phyloP scores from a whole-genome alignment of 208 protist species.

The Cochliopodium minus region DNA sequence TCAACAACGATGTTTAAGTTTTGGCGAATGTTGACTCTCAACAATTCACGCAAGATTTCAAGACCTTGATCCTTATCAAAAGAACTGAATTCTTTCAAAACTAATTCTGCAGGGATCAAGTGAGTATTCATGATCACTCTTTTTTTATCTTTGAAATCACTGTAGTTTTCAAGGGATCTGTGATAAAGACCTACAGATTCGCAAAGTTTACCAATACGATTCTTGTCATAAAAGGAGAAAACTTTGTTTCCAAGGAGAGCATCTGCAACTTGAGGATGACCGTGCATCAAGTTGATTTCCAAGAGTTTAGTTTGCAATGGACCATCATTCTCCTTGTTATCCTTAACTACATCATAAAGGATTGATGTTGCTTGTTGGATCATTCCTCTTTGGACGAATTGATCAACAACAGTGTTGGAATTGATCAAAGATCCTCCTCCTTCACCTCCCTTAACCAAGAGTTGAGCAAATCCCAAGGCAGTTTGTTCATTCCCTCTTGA shows the following conservation, averaged over 20 bases:
- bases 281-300: slow-evolving; percentile 95
- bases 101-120: slow-evolving; percentile 71
- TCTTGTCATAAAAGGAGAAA: slow-evolving; percentile 88
- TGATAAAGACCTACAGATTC: slow-evolving; percentile 90
- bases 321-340: slow-evolving; percentile 46
- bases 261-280: slow-evolving; percentile 84
- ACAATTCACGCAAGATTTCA: slow-evolving; percentile 84
- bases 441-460: background rate
- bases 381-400: slow-evolving; percentile 78
- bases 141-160: slow-evolving; percentile 87
- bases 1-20: slow-evolving; percentile 95
- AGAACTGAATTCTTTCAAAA: slow-evolving; percentile 86
- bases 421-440: slow-evolving; percentile 31
- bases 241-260: slow-evolving; percentile 86
- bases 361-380: slow-evolving; percentile 89
- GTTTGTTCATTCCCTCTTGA: slow-evolving; percentile 59
- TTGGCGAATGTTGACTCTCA: slow-evolving; percentile 65
- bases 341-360: slow-evolving; percentile 82
- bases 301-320: slow-evolving; percentile 94
- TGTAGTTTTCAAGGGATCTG: slow-evolving; percentile 93
- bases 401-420: slow-evolving; percentile 71
- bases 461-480: background rate
- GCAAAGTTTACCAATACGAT: slow-evolving; percentile 82
- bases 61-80: slow-evolving; percentile 79
- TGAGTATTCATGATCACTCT: slow-evolving; percentile 83